A percentile compares a stretch with the other conserved stretches of the same genome.
Conservation (phyloP, 2,329 filamentous ascomycete genomes). For the Elsinoe perseae region DNA sequence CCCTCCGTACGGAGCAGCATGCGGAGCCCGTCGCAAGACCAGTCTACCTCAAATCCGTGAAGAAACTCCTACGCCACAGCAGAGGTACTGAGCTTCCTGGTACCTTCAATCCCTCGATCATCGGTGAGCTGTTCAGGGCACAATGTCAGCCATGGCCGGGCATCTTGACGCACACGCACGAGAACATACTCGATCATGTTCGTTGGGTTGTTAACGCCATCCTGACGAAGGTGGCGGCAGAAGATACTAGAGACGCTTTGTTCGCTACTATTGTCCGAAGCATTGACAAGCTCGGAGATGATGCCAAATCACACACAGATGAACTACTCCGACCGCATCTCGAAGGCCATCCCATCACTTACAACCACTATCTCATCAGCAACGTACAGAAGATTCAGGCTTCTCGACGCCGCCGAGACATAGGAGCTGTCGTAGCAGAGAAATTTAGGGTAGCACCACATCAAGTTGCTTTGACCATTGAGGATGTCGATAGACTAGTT, state of each 20-base stretch:
- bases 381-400: constrained; percentile 29
- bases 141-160: constrained; percentile 49
- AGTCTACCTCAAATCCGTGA: constrained; percentile 23
- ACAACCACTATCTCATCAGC: constrained; percentile 33
- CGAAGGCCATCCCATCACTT: constrained; percentile 28
- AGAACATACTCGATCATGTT: constrained; percentile 27
- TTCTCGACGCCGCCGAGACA: constrained; percentile 17
- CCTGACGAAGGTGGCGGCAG: constrained; percentile 11
- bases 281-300: constrained; percentile 15
- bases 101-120: constrained; percentile 34
- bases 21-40: constrained; percentile 19
- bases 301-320: constrained; percentile 16
- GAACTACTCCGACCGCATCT: constrained; percentile 19
- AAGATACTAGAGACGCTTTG: constrained; percentile 16
- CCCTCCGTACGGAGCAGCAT: too few relatives aligned
- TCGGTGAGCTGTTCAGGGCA: constrained; percentile 39
- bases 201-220: constrained; percentile 5
- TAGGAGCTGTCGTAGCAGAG: constrained; percentile 20
- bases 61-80: constrained; percentile 30
- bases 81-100: constrained; percentile 39
- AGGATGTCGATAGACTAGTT: constrained; percentile 18
- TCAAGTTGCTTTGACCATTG: neutral
- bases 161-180: constrained; percentile 26
- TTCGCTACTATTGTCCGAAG: constrained; percentile 13
- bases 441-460: constrained; percentile 17